These are phyloP conservation scores for Helotiales sp. DNA, from an alignment of 2,329 filamentous ascomycete species.

Conservation along the genomic window DNA sequence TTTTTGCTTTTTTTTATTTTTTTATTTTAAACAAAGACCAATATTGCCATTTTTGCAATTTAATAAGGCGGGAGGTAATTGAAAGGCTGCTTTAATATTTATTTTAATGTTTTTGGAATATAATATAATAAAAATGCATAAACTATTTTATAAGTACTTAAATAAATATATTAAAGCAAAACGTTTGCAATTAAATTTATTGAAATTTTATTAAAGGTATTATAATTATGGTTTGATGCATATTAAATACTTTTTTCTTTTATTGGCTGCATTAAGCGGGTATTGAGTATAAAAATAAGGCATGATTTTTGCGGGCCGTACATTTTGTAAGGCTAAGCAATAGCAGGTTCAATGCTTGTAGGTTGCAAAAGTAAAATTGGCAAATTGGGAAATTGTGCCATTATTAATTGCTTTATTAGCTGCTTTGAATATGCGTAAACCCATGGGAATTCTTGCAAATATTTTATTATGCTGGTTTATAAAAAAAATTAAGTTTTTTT, in stretches of 20 bases:
- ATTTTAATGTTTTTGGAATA: constrained; percentile 16
- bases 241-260: constrained; percentile 15
- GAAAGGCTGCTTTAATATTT: constrained; percentile 11
- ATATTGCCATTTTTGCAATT: background rate
- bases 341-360: constrained; percentile 15
- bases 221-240: background rate
- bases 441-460: constrained; percentile 18
- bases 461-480: constrained; percentile 16
- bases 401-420: constrained; percentile 19
- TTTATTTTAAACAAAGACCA: constrained; percentile 15
- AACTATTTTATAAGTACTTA: constrained; percentile 12
- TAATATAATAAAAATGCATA: constrained; percentile 15
- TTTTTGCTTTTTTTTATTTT: constrained; percentile 14
- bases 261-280: constrained; percentile 14
- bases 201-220: constrained; percentile 20
- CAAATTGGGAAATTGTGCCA: constrained; percentile 10
- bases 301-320: constrained; percentile 14
- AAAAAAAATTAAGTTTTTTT: constrained; percentile 20
- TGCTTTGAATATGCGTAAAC: constrained; percentile 21
- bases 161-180: constrained; percentile 18
- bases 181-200: constrained; percentile 21
- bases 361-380: constrained; percentile 21
- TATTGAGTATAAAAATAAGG: constrained; percentile 11
- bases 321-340: constrained; percentile 17
- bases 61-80: constrained; percentile 12